Base-by-base conservation (phyloP, 768 basidiomycete species). In the Fomitopsis serialis region DNA sequence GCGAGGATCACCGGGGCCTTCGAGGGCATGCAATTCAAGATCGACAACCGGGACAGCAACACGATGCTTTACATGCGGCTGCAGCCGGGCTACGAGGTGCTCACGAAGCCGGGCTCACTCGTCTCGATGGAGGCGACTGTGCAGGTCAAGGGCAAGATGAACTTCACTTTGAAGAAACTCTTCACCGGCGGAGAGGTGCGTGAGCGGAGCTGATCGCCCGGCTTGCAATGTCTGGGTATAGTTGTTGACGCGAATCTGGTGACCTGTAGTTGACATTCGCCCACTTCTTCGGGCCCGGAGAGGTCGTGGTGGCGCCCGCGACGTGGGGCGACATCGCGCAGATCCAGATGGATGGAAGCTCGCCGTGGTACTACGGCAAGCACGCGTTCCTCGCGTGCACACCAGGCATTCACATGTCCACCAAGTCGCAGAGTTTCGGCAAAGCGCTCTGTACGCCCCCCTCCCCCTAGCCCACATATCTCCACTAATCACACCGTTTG, bases 241-340 rank as follows among this genome's bases (percentile, higher is more conserved):
- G n/a, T n/a, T n/a, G n/a, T n/a, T n/a, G n/a, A n/a, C n/a, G n/a
- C n/a, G n/a, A n/a, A n/a, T n/a, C n/a, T n/a, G n/a, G n/a, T n/a
- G n/a, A n/a, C 40, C 13, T 17, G 45, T 15, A 65, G 64, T 53
- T 66, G 55, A 57, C 67, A 2, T 60, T 66, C 48, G 64, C 63
- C 2, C 50, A 52, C 42, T 64, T 67, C 55, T 64, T 61, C n/a
- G 66, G 66, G 7, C 68, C 68, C 2, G 68, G 66, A 0, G 63
- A 65, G 50, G 66, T 70, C 32, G 24, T 70, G 45, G 52, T 70
- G 36, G 64, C 68, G 3, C 68, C 69, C 13, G 68, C 68, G 40
- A 63, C 63, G 17, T 70, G 68, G 69, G 69, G 68, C 23, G 69
- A 69, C 53, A 61, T 70, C 49, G 62, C 66, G 2, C 64, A 65